Evolutionary conservation across 2,329 filamentous ascomycete genomes (phyloP).

Genomic region (Trichoderma citrinoviride): DNA sequence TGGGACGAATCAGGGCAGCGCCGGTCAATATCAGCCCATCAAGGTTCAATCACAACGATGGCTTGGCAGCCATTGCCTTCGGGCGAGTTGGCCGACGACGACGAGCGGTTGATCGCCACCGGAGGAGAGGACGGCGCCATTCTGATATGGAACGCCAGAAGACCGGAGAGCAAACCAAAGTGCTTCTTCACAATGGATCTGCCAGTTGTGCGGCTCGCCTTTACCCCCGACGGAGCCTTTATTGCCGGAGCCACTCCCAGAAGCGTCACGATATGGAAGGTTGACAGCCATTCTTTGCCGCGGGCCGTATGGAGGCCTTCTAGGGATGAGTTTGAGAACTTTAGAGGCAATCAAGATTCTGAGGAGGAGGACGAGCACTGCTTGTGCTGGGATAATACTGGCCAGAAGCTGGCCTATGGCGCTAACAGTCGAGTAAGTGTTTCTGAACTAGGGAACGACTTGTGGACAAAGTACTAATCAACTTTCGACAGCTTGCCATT

Average conservation of each 20-base stretch:
- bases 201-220: slow-evolving; percentile 57
- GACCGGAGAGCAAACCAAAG: slow-evolving; percentile 53
- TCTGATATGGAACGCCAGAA: slow-evolving; percentile 59
- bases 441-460: background rate
- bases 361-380: slow-evolving; percentile 62
- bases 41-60: slow-evolving; percentile 56
- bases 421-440: slow-evolving; percentile 59
- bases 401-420: slow-evolving; percentile 62
- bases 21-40: slow-evolving; percentile 57
- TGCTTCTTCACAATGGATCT: slow-evolving; percentile 60
- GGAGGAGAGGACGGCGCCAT: slow-evolving; percentile 63
- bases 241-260: slow-evolving; percentile 60
- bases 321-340: slow-evolving; percentile 35
- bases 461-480: background rate
- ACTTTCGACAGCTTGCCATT: slow-evolving; percentile 43
- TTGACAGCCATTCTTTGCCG: slow-evolving; percentile 57
- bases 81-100: slow-evolving; percentile 38
- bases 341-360: background rate
- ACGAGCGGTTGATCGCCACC: slow-evolving; percentile 59
- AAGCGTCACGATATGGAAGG: slow-evolving; percentile 63
- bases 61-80: slow-evolving; percentile 56
- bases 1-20: slow-evolving; percentile 55
- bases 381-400: slow-evolving; percentile 60
- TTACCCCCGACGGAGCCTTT: slow-evolving; percentile 62
- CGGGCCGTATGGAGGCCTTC: slow-evolving; percentile 60